Conservation (phyloP, 805 yeast species). For the Cyberlindnera maritima region DNA sequence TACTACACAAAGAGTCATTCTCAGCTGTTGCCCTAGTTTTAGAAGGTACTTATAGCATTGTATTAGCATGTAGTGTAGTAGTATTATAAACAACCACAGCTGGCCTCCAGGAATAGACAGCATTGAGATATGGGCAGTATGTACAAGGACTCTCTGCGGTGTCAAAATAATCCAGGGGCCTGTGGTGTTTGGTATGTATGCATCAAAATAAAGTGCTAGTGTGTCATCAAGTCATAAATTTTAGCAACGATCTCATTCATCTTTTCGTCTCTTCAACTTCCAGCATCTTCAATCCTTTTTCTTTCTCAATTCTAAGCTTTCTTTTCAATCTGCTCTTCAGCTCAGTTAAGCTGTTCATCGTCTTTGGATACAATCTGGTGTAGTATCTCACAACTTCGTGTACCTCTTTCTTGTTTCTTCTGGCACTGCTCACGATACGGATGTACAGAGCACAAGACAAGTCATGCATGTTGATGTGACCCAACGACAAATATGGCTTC, state of each 20-base stretch:
- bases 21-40: too few relatives aligned
- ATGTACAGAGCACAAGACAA: conserved; percentile 26
- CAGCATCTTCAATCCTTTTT: background rate
- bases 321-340: conserved; percentile 8
- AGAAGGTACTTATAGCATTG: too few relatives aligned
- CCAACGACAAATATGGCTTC: conserved; percentile 30
- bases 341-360: conserved; percentile 31
- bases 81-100: too few relatives aligned
- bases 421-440: conserved; percentile 17
- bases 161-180: too few relatives aligned
- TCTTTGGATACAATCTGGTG: conserved; percentile 28
- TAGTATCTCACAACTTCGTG: conserved; percentile 20
- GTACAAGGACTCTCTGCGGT: too few relatives aligned
- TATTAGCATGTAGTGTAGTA: too few relatives aligned
- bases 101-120: background rate
- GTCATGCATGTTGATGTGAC: conserved; percentile 23
- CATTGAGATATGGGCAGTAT: background rate
- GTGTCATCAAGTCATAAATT: conserved; percentile 3
- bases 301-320: background rate
- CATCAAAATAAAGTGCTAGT: background rate
- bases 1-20: too few relatives aligned
- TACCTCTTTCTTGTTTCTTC: conserved; percentile 9
- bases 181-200: background rate
- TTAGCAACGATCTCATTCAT: background rate
- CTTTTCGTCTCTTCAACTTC: background rate